Base-by-base conservation (phyloP, 768 basidiomycete genomes). In the Xerocomellus intermedius region DNA sequence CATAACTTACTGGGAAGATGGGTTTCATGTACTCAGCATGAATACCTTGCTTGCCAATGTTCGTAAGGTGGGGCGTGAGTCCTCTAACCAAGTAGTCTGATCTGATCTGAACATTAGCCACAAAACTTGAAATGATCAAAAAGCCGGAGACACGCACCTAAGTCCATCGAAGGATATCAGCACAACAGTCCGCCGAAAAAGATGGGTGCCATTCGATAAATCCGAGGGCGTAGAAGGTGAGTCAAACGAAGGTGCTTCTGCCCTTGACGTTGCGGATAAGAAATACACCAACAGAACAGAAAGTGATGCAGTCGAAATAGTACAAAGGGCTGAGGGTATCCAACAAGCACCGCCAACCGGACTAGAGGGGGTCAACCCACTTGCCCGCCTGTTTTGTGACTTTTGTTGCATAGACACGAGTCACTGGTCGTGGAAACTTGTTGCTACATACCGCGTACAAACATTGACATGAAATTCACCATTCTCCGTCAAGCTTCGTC, bases 111-210 rank as follows among this genome's bases (percentile, higher is more conserved):
- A 39, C 16, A 30, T 67, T 44, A 48, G 26, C 33, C 16, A 6
- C 3, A 14, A 14, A 9, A 8, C 28, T 30, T 30, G 28, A 30
- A 22, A 9, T 32, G 26, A 3, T 33, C 42, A 26, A 19, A 22
- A 13, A 24, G 12, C 17, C 21, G 8, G 19, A 38, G 12, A 49
- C 6, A 43, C 51, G 12, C 33, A 59, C 60, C 66, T 54, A 13
- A 94, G 69, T 4, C 92, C 93, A 67, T 94, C 92, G 32, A 94
- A 86, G 32, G 91, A 93, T 2, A 94, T 83, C 41, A 94, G 78
- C n/a, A 94, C 69, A 1, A 91, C 87, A 0, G 89, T 93, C 59
- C 81, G 79, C 71, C 79, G 84, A 72, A 85, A 93, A 46, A 81
- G 76, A 60, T 91, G 86, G 1, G 92, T 91, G 22, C 91, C 90